Base-by-base conservation (phyloP, 140 eudicot species). In the Senecio squalidus region DNA sequence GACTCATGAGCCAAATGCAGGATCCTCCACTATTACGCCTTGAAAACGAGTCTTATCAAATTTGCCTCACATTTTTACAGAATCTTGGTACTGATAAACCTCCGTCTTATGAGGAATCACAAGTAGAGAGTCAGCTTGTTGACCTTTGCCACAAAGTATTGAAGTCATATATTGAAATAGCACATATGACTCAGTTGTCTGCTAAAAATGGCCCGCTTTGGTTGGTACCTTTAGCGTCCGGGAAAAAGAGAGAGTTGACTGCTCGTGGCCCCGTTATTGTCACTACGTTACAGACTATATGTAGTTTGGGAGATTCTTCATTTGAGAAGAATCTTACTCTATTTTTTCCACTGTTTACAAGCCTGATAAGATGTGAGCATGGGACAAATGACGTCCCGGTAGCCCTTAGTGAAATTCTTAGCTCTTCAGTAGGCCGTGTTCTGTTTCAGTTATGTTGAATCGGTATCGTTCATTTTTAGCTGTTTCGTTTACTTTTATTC, bases 1-100 rank as follows among this genome's bases (percentile, higher is more conserved):
- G 77, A 14, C 76, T 79, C 60, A 69, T 81, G 58, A 77, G 86
- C 30, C 96, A 84, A 77, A 81, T 92, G 96, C 98, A 92, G 61
- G 95, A 92, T 75, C 98, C 95, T 0, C 98, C 95, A 3, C 63
- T 92, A 23, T 69, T 92, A 33, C 96, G 96, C 48, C 92, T 92
- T 4, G 98, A 87, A 67, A 92, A 75, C 25, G 96, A 87, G 49
- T 79, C 95, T n/a, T 92, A 92, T 60, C 98, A 87, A 68, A 75
- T 80, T 33, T 92, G 95, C 76, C 76, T 92, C 38, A 70, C 87
- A 4, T 39, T 92, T 9, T 45, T 92, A 29, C 89, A 87, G 65
- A 92, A 92, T 66, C 93, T 92, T 13, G 51, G 72, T 1, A 55
- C 68, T 5, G 96, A 92, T 66, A 64, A 66, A 44, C 84, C 95